Evolutionary conservation across 208 protist species (phyloP).

Genomic region (Leishmania mexicana): DNA sequence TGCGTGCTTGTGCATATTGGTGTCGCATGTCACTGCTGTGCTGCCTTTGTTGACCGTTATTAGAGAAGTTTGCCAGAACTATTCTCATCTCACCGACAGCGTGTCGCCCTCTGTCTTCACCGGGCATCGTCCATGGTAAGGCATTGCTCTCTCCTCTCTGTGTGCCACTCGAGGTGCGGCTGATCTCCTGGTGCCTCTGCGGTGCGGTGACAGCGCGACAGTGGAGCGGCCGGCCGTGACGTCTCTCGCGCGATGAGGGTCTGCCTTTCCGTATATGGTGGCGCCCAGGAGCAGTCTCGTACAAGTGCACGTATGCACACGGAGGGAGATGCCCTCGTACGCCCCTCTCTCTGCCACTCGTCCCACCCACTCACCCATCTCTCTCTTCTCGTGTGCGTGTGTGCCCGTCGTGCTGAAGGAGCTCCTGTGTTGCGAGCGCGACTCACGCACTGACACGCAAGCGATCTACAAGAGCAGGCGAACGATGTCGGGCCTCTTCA

Average conservation of each 20-base stretch:
- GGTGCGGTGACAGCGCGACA: neutral
- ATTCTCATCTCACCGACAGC: neutral
- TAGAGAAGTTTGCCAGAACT: neutral
- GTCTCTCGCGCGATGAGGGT: neutral
- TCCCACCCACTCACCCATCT: neutral
- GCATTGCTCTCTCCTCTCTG: neutral
- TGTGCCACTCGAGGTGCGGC: neutral
- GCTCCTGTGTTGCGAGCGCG: no score
- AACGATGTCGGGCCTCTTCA: constrained; percentile 58
- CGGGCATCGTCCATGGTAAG: neutral
- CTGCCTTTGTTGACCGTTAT: neutral
- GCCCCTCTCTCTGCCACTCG: neutral
- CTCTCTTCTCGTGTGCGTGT: neutral
- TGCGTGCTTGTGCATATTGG: neutral
- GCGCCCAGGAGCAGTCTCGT: neutral
- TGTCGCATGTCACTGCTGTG: neutral
- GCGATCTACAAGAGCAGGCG: neutral
- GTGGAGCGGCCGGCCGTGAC: neutral
- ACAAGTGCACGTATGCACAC: neutral
- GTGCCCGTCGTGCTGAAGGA: neutral
- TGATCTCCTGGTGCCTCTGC: neutral
- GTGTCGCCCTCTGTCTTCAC: neutral
- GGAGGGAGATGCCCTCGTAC: neutral
- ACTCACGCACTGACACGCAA: neutral
- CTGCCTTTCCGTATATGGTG: neutral